These are phyloP conservation scores for Phragmites australis DNA, from an alignment of 176 grass and related monocot species.

Conservation along the genomic window DNA sequence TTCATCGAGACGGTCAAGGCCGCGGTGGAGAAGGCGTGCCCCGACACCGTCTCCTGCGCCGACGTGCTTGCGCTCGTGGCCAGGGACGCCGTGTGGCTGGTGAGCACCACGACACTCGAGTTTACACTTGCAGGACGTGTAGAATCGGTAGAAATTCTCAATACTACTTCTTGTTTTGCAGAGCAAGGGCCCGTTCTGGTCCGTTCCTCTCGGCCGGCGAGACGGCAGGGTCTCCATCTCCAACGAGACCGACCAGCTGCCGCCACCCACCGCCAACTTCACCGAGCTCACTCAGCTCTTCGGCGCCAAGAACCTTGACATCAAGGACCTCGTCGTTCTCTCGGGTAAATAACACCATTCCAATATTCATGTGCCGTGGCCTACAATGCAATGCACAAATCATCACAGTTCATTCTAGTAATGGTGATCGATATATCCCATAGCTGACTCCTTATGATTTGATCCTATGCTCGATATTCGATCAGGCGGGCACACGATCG, in stretches of 20 bases:
- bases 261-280: constrained; percentile 59
- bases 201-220: constrained; percentile 59
- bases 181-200: constrained; percentile 80
- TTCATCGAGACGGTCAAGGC: constrained; percentile 75
- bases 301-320: constrained; percentile 59
- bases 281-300: constrained; percentile 59
- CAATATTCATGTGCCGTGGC: neutral
- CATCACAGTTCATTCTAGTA: neutral
- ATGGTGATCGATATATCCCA: neutral
- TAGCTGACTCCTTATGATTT: neutral
- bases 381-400: neutral
- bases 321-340: constrained; percentile 84
- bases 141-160: neutral
- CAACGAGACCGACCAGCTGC: constrained; percentile 60
- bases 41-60: constrained; percentile 77
- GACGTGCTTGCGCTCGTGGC: constrained; percentile 73
- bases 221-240: constrained; percentile 63
- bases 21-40: constrained; percentile 66
- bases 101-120: constrained; percentile 26
- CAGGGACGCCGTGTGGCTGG: constrained; percentile 74
- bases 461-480: neutral
- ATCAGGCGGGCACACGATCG: constrained; percentile 78
- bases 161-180: neutral
- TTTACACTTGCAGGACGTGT: neutral
- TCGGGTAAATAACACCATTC: constrained; percentile 47